Evolutionary conservation across 495 filamentous ascomycete genomes (phyloP).

Genomic region (Aspergillus saccharolyticus): DNA sequence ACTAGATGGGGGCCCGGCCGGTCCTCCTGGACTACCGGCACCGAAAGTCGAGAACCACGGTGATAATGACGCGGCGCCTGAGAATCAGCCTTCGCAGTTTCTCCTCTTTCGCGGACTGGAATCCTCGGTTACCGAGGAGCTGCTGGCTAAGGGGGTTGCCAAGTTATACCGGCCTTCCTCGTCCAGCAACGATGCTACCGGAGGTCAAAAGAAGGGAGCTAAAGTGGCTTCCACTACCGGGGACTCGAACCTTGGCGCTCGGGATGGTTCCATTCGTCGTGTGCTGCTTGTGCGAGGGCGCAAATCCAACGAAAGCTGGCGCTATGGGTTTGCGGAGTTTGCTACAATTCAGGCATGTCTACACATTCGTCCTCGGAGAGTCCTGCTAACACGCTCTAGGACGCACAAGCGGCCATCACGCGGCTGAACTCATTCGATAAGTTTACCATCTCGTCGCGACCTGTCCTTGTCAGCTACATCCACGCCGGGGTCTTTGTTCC

Average conservation of each 20-base stretch:
- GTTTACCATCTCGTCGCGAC: constrained; percentile 79
- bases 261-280: constrained; percentile 67
- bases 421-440: constrained; percentile 72
- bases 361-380: not conserved
- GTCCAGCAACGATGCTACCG: constrained; percentile 20
- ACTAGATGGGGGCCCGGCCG: constrained; percentile 22
- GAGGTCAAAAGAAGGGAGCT: constrained; percentile 46
- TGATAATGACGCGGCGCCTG: constrained; percentile 73
- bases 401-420: constrained; percentile 70
- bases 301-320: constrained; percentile 70
- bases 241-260: constrained; percentile 69
- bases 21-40: constrained; percentile 31
- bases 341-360: constrained; percentile 50
- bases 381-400: constrained; percentile 37
- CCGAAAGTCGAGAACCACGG: constrained; percentile 56
- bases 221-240: constrained; percentile 73
- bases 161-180: constrained; percentile 62
- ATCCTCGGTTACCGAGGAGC: constrained; percentile 65
- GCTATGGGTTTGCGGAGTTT: constrained; percentile 89
- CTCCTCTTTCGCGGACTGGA: constrained; percentile 75
- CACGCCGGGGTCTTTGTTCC: constrained; percentile 88
- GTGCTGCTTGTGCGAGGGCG: constrained; percentile 76
- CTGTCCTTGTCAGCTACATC: constrained; percentile 70
- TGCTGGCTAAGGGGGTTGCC: constrained; percentile 71
- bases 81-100: constrained; percentile 73